A percentile compares a stretch with the other conserved stretches of the same genome.
Evolutionary conservation across 2,329 filamentous ascomycete genomes (phyloP).

Genomic region (Colletotrichum melonis): DNA sequence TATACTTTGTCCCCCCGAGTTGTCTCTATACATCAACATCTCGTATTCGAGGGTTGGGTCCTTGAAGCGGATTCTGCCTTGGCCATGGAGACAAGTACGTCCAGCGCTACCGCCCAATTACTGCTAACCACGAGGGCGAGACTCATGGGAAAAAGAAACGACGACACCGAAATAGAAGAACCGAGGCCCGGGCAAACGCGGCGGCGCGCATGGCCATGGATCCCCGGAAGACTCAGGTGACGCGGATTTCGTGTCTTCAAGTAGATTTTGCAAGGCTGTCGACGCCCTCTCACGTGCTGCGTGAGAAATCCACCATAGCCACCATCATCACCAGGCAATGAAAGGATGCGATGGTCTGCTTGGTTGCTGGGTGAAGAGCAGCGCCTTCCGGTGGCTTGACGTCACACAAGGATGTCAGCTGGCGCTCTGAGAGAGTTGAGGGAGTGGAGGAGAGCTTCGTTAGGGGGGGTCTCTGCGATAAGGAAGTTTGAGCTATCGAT

Average conservation of each 20-base stretch:
- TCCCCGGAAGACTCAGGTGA: slow-evolving; percentile 9
- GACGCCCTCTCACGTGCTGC: slow-evolving; percentile 15
- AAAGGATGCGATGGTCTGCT: background rate
- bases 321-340: background rate
- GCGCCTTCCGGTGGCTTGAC: background rate
- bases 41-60: background rate
- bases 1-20: background rate
- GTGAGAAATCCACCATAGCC: background rate
- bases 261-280: slow-evolving; percentile 12
- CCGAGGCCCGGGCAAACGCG: background rate
- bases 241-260: background rate
- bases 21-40: background rate
- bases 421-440: background rate
- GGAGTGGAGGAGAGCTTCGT: background rate
- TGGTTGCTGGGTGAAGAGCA: background rate
- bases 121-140: background rate
- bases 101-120: slow-evolving; percentile 13
- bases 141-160: background rate
- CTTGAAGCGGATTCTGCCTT: background rate
- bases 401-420: slow-evolving; percentile 4
- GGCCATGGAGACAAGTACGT: background rate
- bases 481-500: slow-evolving; percentile 8
- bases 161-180: background rate
- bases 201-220: background rate
- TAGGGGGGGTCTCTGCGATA: background rate